Evolutionary conservation across 2,329 filamentous ascomycete species (phyloP), one percentile per base, ranked within the genome.

Genomic region (Aspergillus felis): DNA sequence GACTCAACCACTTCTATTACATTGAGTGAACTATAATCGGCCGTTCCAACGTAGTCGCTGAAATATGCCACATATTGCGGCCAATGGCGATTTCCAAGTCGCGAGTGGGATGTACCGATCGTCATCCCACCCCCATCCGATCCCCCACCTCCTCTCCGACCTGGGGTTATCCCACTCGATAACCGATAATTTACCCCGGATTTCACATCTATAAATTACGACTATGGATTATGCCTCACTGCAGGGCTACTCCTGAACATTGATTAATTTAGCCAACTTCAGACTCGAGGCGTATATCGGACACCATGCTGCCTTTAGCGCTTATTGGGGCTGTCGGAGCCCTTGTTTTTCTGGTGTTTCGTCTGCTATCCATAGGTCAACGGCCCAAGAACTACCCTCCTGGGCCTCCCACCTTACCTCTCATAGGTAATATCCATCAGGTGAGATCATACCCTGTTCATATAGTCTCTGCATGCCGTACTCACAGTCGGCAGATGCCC

Each of bases 341-440:
- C 44, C 44, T 47, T 47, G 24, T 24, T 24, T 24, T 47, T 25
- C 8, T 47, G 44, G 10, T 47, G 12, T 14, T 47, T 9, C 44
- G 44, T 47, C 44, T 47, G 12, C 22, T 47, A 47, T 49, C 48
- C 5, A 60, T 67, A 28, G 77, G 57, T 65, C 75, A 22, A 66
- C 56, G 64, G 7, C 63, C 63, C 27, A 65, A 60, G 35, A 65
- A 63, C 65, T 78, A 70, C 38, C 81, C 81, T 9, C 80, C 81
- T 1, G 81, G 81, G 0, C 82, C 82, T 4, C 79, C 79, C 1
- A 82, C 80, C 0, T 35, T 82, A 1, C 81, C 81, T 0, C 55
- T 84, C 1, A 65, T 84, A 6, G 82, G 82, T 4, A 84, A 84
- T 49, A 62, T 84, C 1, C 81, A 82, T 61, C 75, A 64, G 32